Percentiles rank a stretch among this genome's conserved stretches.
Evolutionary conservation across 2,329 filamentous ascomycete species (phyloP).

Genomic region (Ophiobolus disseminans): DNA sequence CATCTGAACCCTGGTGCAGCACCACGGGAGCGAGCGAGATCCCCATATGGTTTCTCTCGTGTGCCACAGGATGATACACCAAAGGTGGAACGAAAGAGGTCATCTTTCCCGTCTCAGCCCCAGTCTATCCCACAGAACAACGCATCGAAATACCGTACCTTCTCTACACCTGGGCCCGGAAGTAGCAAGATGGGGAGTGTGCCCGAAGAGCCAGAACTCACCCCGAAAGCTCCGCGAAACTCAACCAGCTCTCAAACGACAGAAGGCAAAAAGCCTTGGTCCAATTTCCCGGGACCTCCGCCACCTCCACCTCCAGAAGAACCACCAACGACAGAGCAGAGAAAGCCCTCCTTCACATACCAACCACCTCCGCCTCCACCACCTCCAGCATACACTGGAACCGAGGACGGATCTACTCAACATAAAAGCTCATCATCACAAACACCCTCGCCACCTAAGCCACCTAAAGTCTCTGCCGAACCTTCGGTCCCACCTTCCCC

Average conservation of each 20-base stretch:
- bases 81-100: conserved; percentile 2
- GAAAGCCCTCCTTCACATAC: conserved; percentile 3
- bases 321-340: neutral
- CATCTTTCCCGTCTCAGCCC: neutral
- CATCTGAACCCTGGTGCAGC: neutral
- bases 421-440: neutral
- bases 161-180: conserved; percentile 1
- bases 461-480: neutral
- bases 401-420: too few species aligned
- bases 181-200: conserved; percentile 1
- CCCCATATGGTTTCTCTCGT: conserved; percentile 4
- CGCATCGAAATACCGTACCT: neutral
- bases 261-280: too few species aligned
- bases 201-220: neutral
- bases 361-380: conserved; percentile 2
- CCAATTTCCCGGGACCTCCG: too few species aligned
- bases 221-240: too few species aligned
- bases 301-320: too few species aligned
- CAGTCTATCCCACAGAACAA: neutral
- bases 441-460: neutral
- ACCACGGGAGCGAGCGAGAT: conserved; percentile 1
- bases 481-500: neutral
- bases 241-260: too few species aligned
- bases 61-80: conserved; percentile 2
- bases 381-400: neutral